Conservation (phyloP, 2,329 filamentous ascomycete species). For the Ilyonectria sp. region DNA sequence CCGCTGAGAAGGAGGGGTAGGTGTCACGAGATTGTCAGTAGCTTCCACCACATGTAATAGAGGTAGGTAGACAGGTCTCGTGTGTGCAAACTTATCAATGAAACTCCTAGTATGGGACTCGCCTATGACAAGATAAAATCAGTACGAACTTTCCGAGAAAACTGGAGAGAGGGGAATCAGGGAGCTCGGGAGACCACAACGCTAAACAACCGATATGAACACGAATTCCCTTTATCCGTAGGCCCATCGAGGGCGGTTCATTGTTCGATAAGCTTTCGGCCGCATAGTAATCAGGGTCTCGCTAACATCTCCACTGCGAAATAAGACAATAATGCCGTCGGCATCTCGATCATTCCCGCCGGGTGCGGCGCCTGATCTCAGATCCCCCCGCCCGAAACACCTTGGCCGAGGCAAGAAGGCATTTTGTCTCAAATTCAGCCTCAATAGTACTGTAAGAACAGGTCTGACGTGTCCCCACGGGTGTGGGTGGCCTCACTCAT, state of each 20-base stretch:
- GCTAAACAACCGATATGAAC: background rate
- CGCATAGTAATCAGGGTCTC: background rate
- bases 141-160: background rate
- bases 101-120: background rate
- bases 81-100: background rate
- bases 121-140: background rate
- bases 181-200: background rate
- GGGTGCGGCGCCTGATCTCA: constrained; percentile 32
- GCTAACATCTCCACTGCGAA: background rate
- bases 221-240: constrained; percentile 1
- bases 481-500: background rate
- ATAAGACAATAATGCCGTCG: constrained; percentile 18
- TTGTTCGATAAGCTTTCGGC: background rate
- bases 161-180: background rate
- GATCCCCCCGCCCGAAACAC: constrained; percentile 39
- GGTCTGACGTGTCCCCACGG: background rate
- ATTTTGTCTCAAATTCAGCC: constrained; percentile 5
- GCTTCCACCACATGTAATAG: background rate
- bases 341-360: constrained; percentile 3
- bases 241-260: background rate
- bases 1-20: background rate
- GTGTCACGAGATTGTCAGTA: background rate
- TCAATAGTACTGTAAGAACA: background rate
- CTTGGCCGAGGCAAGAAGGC: background rate
- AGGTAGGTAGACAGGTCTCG: background rate